Base-by-base conservation (phyloP, 2,329 filamentous ascomycete species). In the Aureobasidium sp. region DNA sequence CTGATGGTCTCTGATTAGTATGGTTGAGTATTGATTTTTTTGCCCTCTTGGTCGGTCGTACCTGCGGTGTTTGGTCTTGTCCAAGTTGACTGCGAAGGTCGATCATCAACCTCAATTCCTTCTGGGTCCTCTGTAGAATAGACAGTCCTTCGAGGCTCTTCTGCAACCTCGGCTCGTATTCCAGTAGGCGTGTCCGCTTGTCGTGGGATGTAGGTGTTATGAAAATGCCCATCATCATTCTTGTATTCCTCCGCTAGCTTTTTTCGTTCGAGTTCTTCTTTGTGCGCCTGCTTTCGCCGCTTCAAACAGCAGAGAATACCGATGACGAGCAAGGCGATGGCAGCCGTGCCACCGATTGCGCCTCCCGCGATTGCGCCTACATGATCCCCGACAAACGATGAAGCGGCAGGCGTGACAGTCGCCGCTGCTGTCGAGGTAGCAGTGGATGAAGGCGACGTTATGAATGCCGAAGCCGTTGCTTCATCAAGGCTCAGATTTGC, bases 401-500 rank as follows among this genome's bases (percentile, higher is more conserved):
- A 27, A 22, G 42, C 31, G 3, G 11, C 11, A 39, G 56, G 20
- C 4, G 29, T 31, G 8, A 2, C 49, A 3, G 44, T 41, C 6
- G 34, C 34, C 31, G 56, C 44, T 49, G 56, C 17, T 7, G 42
- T 41, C 22, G 56, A 41, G 14, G 56, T n/a, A 45, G 56, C 34
- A 41, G 42, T 31, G 22, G 56, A 34, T 15, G 44, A 12, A 4
- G 53, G 47, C 17, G 53, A 22, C n/a, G 42, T 47, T 25, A 47
- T 27, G 15, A 57, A 57, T 1, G 41, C 53, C 14, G 53, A 57
- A 45, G 53, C 53, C 8, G 25, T 20, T 8, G 53, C 42, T 4
- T 59, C 56, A n/a, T 59, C 36, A 25, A 44, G 7, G 44, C 56
- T 59, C 1, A 59, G 56, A 31, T 44, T 59, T 31, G 56, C 56